phyloP scores from a whole-genome alignment of 441 rosid genomes.

The Euphorbia celastroides region DNA sequence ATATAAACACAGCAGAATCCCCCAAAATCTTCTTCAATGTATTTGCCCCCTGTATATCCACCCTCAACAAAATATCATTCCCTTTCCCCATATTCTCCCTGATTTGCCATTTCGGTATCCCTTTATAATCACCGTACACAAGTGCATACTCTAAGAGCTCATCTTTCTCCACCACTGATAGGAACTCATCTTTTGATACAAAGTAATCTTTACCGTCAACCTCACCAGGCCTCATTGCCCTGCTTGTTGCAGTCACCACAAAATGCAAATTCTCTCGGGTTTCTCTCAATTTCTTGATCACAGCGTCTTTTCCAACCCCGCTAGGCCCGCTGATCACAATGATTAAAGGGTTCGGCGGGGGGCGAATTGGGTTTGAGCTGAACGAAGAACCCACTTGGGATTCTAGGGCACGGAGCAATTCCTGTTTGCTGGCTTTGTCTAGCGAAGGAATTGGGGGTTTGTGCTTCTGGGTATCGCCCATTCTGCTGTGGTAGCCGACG shows the following conservation, averaged over 20 bases:
- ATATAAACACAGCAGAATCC: slow-evolving; percentile 68
- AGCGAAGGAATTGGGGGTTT: slow-evolving; percentile 30
- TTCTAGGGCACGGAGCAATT: slow-evolving; percentile 68
- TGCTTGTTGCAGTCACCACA: slow-evolving; percentile 82
- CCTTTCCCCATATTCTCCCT: slow-evolving; percentile 64
- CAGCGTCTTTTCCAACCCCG: slow-evolving; percentile 92
- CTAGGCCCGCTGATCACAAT: slow-evolving; percentile 84
- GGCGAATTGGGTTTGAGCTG: slow-evolving; percentile 36
- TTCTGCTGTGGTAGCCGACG: slow-evolving; percentile 32
- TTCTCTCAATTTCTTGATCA: slow-evolving; percentile 60
- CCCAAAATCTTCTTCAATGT: slow-evolving; percentile 58
- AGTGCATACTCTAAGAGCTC: slow-evolving; percentile 81
- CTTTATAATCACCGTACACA: slow-evolving; percentile 89
- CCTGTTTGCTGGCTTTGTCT: slow-evolving; percentile 49
- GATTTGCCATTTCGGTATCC: slow-evolving; percentile 65
- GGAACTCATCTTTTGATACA: slow-evolving; percentile 58
- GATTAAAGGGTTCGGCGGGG: slow-evolving; percentile 54
- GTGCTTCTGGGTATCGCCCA: slow-evolving; percentile 44
- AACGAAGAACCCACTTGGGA: slow-evolving; percentile 54
- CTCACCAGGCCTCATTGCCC: slow-evolving; percentile 70
- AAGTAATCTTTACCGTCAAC: slow-evolving; percentile 76
- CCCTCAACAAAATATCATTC: slow-evolving; percentile 70
- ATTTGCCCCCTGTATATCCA: slow-evolving; percentile 83
- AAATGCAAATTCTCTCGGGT: slow-evolving; percentile 54
- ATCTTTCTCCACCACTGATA: slow-evolving; percentile 59